A percentile compares a stretch with the other conserved stretches of the same genome.
Evolutionary conservation across 352 stramenopile species (phyloP).

Genomic region (Globisporangium irregulare): DNA sequence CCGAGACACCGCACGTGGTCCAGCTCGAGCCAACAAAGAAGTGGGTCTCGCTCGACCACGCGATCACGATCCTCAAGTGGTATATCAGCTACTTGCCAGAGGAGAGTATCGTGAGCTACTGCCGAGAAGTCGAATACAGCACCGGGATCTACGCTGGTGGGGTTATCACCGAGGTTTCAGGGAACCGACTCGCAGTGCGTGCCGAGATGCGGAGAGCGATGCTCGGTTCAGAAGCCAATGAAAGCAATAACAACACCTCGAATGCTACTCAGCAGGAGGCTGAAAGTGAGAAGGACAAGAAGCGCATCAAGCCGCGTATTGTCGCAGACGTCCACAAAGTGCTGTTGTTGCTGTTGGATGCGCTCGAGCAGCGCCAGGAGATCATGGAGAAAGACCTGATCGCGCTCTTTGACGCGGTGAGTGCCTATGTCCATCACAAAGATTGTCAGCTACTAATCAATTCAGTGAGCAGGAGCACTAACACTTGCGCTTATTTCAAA

Average conservation of each 20-base stretch:
- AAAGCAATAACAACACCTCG: not conserved
- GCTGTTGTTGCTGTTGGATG: slow-evolving; percentile 49
- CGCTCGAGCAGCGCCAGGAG: slow-evolving; percentile 52
- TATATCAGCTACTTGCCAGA: slow-evolving; percentile 61
- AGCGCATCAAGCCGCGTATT: slow-evolving; percentile 33
- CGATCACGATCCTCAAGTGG: slow-evolving; percentile 54
- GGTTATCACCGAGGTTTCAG: slow-evolving; percentile 46
- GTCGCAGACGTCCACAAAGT: slow-evolving; percentile 61
- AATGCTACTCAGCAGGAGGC: not conserved
- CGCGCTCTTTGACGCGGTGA: slow-evolving; percentile 39
- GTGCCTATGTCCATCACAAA: not conserved
- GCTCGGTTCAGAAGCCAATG: slow-evolving; percentile 23
- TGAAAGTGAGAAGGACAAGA: slow-evolving; percentile 11
- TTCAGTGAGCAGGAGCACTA: not conserved
- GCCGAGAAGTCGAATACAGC: slow-evolving; percentile 68
- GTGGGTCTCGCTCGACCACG: slow-evolving; percentile 69
- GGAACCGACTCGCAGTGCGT: slow-evolving; percentile 64
- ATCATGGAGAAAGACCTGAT: slow-evolving; percentile 54
- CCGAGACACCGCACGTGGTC: slow-evolving; percentile 31
- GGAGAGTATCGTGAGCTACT: slow-evolving; percentile 52
- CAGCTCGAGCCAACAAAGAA: slow-evolving; percentile 46
- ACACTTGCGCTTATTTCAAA: not conserved
- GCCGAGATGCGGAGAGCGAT: slow-evolving; percentile 72
- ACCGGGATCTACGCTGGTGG: slow-evolving; percentile 57
- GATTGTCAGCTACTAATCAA: too few relatives aligned